A percentile compares a stretch with the other conserved stretches of the same genome.
phyloP scores from a whole-genome alignment of 345 rosid species.

The Corchorus capsularis region DNA sequence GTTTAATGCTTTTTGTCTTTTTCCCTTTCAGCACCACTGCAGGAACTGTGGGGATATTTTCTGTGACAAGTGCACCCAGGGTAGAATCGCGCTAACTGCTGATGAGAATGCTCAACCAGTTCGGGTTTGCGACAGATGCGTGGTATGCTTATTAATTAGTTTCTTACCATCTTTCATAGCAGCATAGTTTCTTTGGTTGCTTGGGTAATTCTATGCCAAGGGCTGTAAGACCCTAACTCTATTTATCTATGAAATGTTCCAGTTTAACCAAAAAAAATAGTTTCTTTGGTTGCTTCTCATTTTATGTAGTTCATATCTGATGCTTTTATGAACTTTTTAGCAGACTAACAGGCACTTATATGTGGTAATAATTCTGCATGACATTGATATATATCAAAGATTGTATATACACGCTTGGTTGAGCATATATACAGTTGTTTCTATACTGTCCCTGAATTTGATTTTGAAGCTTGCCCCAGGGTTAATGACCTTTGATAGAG shows the following conservation, averaged over 20 bases:
- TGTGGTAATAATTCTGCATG: neutral
- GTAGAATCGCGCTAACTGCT: constrained; percentile 91
- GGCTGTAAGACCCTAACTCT: too few species aligned
- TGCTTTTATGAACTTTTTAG: neutral
- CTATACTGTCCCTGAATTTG: neutral
- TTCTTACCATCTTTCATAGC: neutral
- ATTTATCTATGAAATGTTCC: too few species aligned
- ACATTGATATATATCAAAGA: neutral
- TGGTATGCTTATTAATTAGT: constrained; percentile 51
- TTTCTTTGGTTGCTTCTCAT: neutral
- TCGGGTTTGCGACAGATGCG: constrained; percentile 93
- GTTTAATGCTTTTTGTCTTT: constrained; percentile 16
- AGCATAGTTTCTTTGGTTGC: neutral
- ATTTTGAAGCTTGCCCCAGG: neutral
- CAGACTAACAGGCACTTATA: neutral
- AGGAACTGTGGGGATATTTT: constrained; percentile 98
- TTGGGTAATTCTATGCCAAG: neutral
- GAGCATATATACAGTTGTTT: neutral
- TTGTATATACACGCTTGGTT: neutral
- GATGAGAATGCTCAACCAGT: constrained; percentile 94
- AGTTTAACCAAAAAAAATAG: too few species aligned
- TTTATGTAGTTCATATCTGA: neutral
- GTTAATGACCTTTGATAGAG: neutral
- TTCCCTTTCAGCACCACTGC: constrained; percentile 84
- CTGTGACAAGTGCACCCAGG: constrained; percentile 97